Evolutionary conservation across 2,329 filamentous ascomycete genomes (phyloP).

Genomic region (Fusarium agapanthi): DNA sequence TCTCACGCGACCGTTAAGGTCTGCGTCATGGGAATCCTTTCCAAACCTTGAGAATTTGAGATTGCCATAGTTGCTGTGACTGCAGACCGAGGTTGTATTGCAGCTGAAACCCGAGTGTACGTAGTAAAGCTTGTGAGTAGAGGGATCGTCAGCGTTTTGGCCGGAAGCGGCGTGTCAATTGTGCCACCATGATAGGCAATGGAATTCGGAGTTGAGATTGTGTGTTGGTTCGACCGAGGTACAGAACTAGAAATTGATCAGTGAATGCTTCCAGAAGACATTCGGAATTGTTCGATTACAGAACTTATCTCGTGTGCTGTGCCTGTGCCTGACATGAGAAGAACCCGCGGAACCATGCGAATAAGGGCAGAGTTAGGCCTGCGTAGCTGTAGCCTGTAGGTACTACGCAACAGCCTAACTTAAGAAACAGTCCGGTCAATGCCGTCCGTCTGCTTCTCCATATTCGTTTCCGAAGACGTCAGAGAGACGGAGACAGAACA

Average conservation of each 20-base stretch:
- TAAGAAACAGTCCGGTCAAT: neutral
- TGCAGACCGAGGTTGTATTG: neutral
- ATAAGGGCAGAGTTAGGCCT: neutral
- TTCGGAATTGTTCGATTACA: slow-evolving; percentile 17
- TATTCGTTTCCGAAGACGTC: neutral
- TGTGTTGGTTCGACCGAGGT: neutral
- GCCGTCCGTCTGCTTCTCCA: neutral
- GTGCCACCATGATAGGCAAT: neutral
- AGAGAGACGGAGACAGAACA: neutral
- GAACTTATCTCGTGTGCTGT: neutral
- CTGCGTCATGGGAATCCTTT: neutral
- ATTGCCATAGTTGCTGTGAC: neutral
- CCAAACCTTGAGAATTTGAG: neutral
- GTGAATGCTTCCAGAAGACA: slow-evolving; percentile 29
- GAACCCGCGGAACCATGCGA: slow-evolving; percentile 12
- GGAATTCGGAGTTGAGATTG: slow-evolving; percentile 1
- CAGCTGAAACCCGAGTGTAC: neutral
- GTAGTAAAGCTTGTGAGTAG: neutral
- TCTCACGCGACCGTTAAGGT: slow-evolving; percentile 9
- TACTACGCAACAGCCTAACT: neutral
- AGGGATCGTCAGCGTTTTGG: neutral
- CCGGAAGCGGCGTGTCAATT: neutral
- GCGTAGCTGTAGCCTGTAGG: neutral
- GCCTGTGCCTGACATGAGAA: slow-evolving; percentile 2
- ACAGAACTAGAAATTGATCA: neutral